Evolutionary conservation across 169 alveolate species (phyloP).

Genomic region (Plasmodium blacklocki): DNA sequence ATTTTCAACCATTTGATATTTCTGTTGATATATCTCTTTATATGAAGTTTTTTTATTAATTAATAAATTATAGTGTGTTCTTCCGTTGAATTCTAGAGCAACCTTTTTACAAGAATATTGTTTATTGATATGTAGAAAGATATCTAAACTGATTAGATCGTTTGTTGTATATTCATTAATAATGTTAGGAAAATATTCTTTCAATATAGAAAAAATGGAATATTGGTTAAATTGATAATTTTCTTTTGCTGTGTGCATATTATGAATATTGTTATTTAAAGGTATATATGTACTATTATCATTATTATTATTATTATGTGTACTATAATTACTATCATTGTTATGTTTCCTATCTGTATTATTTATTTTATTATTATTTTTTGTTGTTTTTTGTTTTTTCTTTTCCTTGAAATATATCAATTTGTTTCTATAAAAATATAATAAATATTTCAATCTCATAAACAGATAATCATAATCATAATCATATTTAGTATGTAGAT

Average conservation of each 20-base stretch:
- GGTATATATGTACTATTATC: too few relatives aligned
- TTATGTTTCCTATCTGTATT: too few relatives aligned
- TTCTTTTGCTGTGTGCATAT: not conserved
- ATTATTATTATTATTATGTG: too few relatives aligned
- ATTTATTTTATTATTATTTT: not conserved
- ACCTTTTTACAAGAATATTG: conserved; percentile 18
- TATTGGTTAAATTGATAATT: conserved; percentile 30
- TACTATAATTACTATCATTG: too few relatives aligned
- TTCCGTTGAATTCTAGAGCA: conserved; percentile 67
- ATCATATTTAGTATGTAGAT: not conserved
- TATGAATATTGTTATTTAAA: too few relatives aligned
- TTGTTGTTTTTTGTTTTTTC: conserved; percentile 6
- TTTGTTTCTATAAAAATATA: conserved; percentile 29
- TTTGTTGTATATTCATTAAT: conserved; percentile 47
- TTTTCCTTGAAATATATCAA: not conserved
- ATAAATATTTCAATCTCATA: conserved; percentile 6
- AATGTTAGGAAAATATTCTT: conserved; percentile 4
- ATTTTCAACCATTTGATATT: conserved; percentile 27
- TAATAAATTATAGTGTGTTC: conserved; percentile 56
- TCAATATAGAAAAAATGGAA: conserved; percentile 30
- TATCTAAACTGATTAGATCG: conserved; percentile 30
- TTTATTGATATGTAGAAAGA: conserved; percentile 6
- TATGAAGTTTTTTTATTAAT: conserved; percentile 1
- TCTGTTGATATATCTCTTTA: not conserved
- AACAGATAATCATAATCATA: not conserved